Conservation (phyloP, 192 early-diverging fungal genomes). For the Coemansia sp. region DNA sequence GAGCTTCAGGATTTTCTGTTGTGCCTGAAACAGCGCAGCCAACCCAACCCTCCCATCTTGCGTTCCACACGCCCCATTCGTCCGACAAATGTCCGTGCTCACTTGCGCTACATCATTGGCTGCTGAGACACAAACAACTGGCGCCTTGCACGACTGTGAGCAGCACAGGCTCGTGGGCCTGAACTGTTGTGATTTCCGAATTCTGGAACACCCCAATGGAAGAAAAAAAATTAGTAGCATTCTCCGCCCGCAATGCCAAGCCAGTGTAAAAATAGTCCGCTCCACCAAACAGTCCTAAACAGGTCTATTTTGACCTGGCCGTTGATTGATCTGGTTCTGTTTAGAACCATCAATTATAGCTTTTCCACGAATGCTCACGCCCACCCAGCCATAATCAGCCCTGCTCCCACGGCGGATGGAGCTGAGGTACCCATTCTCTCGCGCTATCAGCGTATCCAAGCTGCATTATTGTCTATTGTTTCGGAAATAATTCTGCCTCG, state of each 20-base stretch:
- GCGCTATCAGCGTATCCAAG: background rate
- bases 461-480: background rate
- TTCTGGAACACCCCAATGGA: background rate
- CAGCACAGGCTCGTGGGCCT: background rate
- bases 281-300: background rate
- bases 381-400: constrained; percentile 2
- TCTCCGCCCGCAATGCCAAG: constrained; percentile 1
- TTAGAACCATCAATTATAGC: background rate
- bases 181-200: constrained; percentile 14
- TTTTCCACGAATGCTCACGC: background rate
- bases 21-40: background rate
- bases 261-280: background rate
- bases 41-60: background rate
- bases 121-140: background rate
- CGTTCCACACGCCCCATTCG: constrained; percentile 3
- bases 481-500: background rate
- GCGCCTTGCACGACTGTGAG: constrained; percentile 2
- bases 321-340: constrained; percentile 1
- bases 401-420: background rate
- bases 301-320: background rate
- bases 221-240: background rate
- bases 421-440: background rate
- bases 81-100: background rate
- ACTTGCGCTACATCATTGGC: background rate
- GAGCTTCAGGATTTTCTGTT: background rate